Evolutionary conservation across 2,329 filamentous ascomycete species (phyloP).

Genomic region (Colletotrichum liaoningense): DNA sequence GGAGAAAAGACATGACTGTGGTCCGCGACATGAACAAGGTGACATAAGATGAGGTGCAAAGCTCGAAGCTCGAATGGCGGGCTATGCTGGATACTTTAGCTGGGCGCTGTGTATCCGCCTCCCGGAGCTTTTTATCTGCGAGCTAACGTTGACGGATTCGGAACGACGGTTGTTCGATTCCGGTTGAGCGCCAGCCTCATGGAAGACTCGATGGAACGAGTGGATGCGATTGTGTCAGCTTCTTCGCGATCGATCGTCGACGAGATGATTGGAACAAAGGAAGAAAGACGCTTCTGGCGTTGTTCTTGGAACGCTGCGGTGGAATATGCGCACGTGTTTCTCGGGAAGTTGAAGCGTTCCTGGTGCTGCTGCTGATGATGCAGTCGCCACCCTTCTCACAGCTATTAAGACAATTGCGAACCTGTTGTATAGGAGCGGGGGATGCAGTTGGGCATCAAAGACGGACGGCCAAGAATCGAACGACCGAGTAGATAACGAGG

Average conservation of each 20-base stretch:
- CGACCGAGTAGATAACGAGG: not conserved
- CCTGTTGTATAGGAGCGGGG: not conserved
- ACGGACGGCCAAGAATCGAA: not conserved
- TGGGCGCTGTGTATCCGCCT: not conserved
- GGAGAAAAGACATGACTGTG: slow-evolving; percentile 23
- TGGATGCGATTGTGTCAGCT: slow-evolving; percentile 2
- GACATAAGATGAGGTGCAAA: not conserved
- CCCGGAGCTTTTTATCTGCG: slow-evolving; percentile 5
- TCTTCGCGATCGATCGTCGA: not conserved
- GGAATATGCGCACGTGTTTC: not conserved
- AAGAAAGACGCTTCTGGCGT: slow-evolving; percentile 6
- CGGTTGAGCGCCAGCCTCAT: slow-evolving; percentile 13
- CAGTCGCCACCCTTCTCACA: not conserved
- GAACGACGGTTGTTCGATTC: slow-evolving; percentile 18
- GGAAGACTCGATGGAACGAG: slow-evolving; percentile 25
- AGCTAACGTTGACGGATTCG: slow-evolving; percentile 17
- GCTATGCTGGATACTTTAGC: not conserved
- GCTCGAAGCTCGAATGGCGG: not conserved
- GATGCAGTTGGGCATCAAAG: slow-evolving; percentile 2
- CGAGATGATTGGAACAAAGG: not conserved
- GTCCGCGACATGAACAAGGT: slow-evolving; percentile 12
- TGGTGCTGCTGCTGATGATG: not conserved
- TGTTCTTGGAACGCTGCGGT: not conserved
- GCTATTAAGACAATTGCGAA: slow-evolving; percentile 5
- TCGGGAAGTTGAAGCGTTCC: not conserved